Evolutionary conservation across 805 yeast species (phyloP), one percentile per base, ranked within the genome.

Genomic region (Candida ipomoeae): DNA sequence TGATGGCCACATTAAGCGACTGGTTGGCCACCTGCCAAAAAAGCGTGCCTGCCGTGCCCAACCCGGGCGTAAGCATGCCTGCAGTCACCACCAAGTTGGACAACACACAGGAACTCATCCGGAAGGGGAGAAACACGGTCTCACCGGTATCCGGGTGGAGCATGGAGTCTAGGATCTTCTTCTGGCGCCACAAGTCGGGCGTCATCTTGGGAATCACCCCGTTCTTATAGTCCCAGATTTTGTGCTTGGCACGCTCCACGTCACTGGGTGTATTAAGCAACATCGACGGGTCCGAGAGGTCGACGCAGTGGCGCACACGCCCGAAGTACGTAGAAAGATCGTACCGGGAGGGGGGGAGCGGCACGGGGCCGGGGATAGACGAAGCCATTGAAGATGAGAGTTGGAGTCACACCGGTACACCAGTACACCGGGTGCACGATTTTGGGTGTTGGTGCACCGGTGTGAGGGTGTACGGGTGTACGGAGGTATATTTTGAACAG

Each of bases 11-110:
- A 63, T 94, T 94, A 56, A 94, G 77, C 20, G 97, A 89, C 71
- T 94, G 99, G 71, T 94, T 94, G 18, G 97, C 96, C 66, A 94
- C 82, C 71, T 94, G 99, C 99, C 99, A 94, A 70, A 94, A 92
- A 20, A 90, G 65, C 0, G 98, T 92, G 36, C 99, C 99, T 0
- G 79, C 82, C 8, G 90, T 83, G 8, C 96, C 95, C 63, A 94
- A 68, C 49, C 87, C 87, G 6, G 99, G 99, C 1, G 97, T 92
- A 57, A 94, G 79, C 99, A 94, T 94, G 57, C 99, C 99, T 3
- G 87, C 92, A 5, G 98, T 92, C 45, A 94, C 98, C 20, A 92
- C 92, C 68, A 94, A 71, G 67, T 94, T 94, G 10, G 96, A 89
- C 48, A 94, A 73, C 15, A 94, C 99, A 72, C 94, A 89, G 32